Evolutionary conservation across 139 green algal genomes (phyloP).

Genomic region (Auxenochlorella pyrenoidosa): DNA sequence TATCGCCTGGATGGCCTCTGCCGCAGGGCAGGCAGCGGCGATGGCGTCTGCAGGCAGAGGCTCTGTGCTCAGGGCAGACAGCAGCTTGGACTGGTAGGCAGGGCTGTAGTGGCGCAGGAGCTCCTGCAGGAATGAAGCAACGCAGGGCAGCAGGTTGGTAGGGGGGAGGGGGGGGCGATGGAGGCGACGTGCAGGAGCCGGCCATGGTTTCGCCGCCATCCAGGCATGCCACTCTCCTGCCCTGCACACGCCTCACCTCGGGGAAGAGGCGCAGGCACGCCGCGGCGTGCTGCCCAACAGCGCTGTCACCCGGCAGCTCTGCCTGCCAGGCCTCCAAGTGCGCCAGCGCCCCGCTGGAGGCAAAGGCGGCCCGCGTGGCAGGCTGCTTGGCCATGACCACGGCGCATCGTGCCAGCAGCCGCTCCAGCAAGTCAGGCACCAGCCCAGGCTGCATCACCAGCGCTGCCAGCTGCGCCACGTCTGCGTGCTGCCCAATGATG

Average conservation of each 20-base stretch:
- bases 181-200: neutral
- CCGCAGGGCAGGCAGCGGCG: neutral
- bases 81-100: constrained; percentile 6
- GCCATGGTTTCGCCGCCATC: neutral
- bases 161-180: neutral
- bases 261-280: constrained; percentile 33
- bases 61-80: constrained; percentile 6
- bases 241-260: neutral
- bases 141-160: neutral
- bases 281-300: neutral
- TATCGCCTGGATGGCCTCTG: neutral
- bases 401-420: neutral
- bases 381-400: constrained; percentile 10
- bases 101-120: constrained; percentile 15
- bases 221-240: neutral
- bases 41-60: constrained; percentile 13
- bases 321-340: neutral
- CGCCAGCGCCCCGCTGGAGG: constrained; percentile 5
- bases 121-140: neutral
- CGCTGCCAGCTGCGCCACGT: neutral
- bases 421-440: neutral
- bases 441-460: constrained; percentile 1
- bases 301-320: neutral
- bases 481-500: neutral
- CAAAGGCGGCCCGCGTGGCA: neutral